Evolutionary conservation across 2,329 filamentous ascomycete species (phyloP), one percentile per base, ranked within the genome.

Genomic region (Massarina eburnea): DNA sequence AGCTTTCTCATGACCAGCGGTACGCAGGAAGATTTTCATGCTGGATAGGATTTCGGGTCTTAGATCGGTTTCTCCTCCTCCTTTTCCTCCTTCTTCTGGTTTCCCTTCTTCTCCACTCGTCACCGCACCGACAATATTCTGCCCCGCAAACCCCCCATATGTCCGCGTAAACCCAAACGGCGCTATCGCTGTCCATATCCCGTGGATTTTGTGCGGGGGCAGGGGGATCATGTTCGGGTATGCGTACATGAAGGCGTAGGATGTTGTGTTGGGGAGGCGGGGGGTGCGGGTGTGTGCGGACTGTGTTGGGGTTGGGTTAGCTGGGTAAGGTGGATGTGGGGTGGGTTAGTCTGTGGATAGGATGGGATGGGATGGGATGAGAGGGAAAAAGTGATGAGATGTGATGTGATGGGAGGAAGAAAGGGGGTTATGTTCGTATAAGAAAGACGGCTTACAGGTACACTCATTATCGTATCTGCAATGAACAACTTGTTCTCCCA

Each of bases 391-490:
- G 7, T 17, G 29, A 15, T 9, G 14, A 14, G 37, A 21, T 21
- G 26, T 19, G 18, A n/a, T n/a, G n/a, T n/a, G n/a, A n/a, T n/a
- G n/a, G n/a, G 21, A 9, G 15, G 27, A 21, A 30, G 30, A 24
- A 36, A 39, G 20, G 32, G 47, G 21, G 20, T n/a, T n/a, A n/a
- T n/a, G n/a, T n/a, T n/a, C n/a, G n/a, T n/a, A n/a, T n/a, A n/a
- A n/a, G n/a, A n/a, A 34, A 3, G 42, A 12, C 34, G 15, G 65
- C 73, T 45, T 46, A 75, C 76, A 0, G 87, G 85, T 3, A 86
- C 86, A 19, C 84, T 87, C 53, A 89, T 77, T 38, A 94, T 78
- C 3, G 86, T 89, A 69, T 95, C 89, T 5, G 89, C 88, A 46
- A 91, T 78, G 48, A 92, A 78, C n/a, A 94, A 70, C 33, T 62